Evolutionary conservation across 2,329 filamentous ascomycete species (phyloP), one percentile per base, ranked within the genome.

Genomic region (Colletotrichum chlorophyti): DNA sequence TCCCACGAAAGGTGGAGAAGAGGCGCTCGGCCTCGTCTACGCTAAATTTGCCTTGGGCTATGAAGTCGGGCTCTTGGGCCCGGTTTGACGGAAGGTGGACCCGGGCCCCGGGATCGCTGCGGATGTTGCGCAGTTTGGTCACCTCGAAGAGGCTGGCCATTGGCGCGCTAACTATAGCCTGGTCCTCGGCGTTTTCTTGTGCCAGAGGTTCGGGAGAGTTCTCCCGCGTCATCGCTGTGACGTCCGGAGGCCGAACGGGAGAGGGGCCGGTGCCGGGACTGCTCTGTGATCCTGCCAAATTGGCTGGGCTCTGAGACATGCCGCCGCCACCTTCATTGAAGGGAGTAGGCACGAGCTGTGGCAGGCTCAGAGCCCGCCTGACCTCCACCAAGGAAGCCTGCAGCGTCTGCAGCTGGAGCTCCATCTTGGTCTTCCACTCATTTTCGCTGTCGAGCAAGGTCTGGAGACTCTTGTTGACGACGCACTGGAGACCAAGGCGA

Each of bases 401-500:
- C 3, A 72, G 62, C 5, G 53, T 57, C 26, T 65, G 62, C 19
- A 70, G 63, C 55, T 70, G 65, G 17, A 52, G 52, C 42, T 71
- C 69, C 57, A 71, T 70, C 37, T 61, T 62, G 27, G 51, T 63
- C 58, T 69, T 70, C 72, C 71, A 82, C 75, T 77, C 72, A 62
- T 78, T 75, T 69, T 83, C 81, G 48, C 81, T 79, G 42, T 83
- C 79, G 17, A 83, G 73, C 38, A 84, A 77, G 53, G 80, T 81
- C 65, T 84, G 82, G 17, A 82, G 76, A 65, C 80, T 83, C 66
- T 83, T 80, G 64, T 84, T 83, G 29, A 83, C 77, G 8, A 82
- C 72, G 63, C 81, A 84, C 58, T 79, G 76, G 35, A 83, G 72
- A 9, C 79, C 77, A 21, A 79, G 77, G 35, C 79, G 77, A 27